A percentile compares a stretch with the other conserved stretches of the same genome.
These are phyloP conservation scores for Neolentinus lepideus DNA, from an alignment of 1,284 basidiomycete species.

Conservation along the genomic window DNA sequence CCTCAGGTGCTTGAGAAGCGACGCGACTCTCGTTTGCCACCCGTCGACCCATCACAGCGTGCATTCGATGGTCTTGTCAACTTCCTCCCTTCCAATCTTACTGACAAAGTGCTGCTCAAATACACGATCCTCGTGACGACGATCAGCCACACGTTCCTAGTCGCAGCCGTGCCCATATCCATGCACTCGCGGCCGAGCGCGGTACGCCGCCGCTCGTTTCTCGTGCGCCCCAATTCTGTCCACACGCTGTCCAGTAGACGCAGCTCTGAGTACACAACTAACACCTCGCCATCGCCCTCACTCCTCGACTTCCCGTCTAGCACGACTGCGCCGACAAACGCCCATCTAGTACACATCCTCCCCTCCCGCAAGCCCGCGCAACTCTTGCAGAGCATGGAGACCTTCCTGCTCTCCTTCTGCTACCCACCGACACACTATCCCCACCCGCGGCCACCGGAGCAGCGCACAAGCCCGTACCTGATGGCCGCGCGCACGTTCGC, in stretches of 20 bases:
- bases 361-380: slow-evolving; percentile 11
- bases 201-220: slow-evolving; percentile 1
- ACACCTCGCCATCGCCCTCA: not conserved
- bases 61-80: slow-evolving; percentile 35
- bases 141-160: slow-evolving; percentile 32
- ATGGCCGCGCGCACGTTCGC: slow-evolving; percentile 24
- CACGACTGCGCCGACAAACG: slow-evolving; percentile 8
- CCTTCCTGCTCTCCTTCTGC: slow-evolving; percentile 28
- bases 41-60: slow-evolving; percentile 25
- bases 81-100: slow-evolving; percentile 25
- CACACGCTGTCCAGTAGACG: not conserved
- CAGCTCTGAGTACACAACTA: not conserved
- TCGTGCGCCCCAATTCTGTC: too few species aligned
- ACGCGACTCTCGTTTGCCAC: slow-evolving; percentile 11
- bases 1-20: not conserved
- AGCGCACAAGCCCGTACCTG: slow-evolving; percentile 24
- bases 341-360: slow-evolving; percentile 26
- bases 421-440: slow-evolving; percentile 12
- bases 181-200: slow-evolving; percentile 4
- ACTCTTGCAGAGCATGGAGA: slow-evolving; percentile 27
- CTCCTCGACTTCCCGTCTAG: slow-evolving; percentile 12
- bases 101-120: slow-evolving; percentile 32
- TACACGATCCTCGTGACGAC: slow-evolving; percentile 35
- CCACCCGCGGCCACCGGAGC: slow-evolving; percentile 5
- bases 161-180: slow-evolving; percentile 12